A percentile compares a stretch with the other conserved stretches of the same genome.
phyloP scores from a whole-genome alignment of 2,329 filamentous ascomycete species.

The Beauveria sp. region DNA sequence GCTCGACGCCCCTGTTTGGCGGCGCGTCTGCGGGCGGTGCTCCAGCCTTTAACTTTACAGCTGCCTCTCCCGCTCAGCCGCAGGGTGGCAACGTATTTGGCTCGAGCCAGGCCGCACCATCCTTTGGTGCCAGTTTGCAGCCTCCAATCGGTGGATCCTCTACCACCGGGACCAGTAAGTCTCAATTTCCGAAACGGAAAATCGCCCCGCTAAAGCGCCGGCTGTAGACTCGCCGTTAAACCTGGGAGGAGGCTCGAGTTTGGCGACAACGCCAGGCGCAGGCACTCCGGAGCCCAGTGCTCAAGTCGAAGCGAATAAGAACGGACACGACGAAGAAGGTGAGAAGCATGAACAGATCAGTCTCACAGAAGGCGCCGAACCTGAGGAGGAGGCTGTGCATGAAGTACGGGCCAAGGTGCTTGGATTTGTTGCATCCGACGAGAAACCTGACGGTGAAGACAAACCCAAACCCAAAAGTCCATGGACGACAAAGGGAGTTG shows the following conservation, averaged over 20 bases:
- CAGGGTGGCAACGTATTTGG: slow-evolving; percentile 26
- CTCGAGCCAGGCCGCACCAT: slow-evolving; percentile 26
- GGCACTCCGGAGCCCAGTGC: slow-evolving; percentile 51
- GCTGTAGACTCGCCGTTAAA: slow-evolving; percentile 47
- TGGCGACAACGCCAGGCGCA: slow-evolving; percentile 52
- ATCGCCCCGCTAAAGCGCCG: slow-evolving; percentile 40
- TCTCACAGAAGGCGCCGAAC: slow-evolving; percentile 60
- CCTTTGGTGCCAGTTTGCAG: slow-evolving; percentile 31
- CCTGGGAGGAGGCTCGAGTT: slow-evolving; percentile 51
- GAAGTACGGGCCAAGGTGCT: slow-evolving; percentile 65
- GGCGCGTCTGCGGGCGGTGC: slow-evolving; percentile 22
- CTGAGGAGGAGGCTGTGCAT: slow-evolving; percentile 62
- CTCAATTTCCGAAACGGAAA: slow-evolving; percentile 33
- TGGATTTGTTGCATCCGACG: slow-evolving; percentile 46
- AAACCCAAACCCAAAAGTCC: slow-evolving; percentile 43
- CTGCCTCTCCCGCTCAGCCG: slow-evolving; percentile 22
- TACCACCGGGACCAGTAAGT: slow-evolving; percentile 41
- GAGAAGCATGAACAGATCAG: slow-evolving; percentile 63
- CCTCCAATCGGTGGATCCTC: slow-evolving; percentile 35
- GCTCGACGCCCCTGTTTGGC: slow-evolving; percentile 24
- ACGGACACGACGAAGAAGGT: slow-evolving; percentile 42
- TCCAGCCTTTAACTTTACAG: slow-evolving; percentile 34
- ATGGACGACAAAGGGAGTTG: slow-evolving; percentile 66
- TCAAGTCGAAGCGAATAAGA: slow-evolving; percentile 35
- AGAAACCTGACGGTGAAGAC: slow-evolving; percentile 36